phyloP scores from a whole-genome alignment of 2,329 filamentous ascomycete species.

The Fusarium abutilonis region DNA sequence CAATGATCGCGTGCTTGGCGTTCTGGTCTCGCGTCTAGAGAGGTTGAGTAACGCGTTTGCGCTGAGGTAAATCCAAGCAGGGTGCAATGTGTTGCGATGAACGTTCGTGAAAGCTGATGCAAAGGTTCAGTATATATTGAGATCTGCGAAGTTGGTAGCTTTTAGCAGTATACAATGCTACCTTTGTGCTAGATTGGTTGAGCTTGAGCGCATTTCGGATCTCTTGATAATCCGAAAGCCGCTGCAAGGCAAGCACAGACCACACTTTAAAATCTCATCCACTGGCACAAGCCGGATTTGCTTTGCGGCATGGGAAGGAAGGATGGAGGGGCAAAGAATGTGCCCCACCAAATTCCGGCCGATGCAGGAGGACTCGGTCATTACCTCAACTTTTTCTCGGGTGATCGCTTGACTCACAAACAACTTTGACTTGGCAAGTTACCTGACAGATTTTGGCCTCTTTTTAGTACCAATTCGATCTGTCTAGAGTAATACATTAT shows the following conservation, averaged over 20 bases:
- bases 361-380: constrained; percentile 46
- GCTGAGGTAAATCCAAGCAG: background rate
- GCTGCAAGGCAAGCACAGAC: constrained; percentile 44
- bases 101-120: background rate
- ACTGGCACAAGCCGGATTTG: constrained; percentile 36
- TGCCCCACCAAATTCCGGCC: constrained; percentile 45
- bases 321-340: constrained; percentile 43
- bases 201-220: constrained; percentile 13
- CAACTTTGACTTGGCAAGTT: constrained; percentile 16
- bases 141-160: constrained; percentile 6
- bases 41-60: constrained; percentile 1
- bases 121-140: background rate
- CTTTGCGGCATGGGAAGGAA: constrained; percentile 16
- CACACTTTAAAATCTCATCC: constrained; percentile 50
- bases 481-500: constrained; percentile 52
- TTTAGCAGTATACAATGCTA: constrained; percentile 7
- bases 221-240: constrained; percentile 40
- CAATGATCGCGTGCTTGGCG: constrained; percentile 12
- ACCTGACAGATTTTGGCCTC: background rate
- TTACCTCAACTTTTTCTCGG: constrained; percentile 42
- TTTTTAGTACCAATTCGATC: constrained; percentile 20
- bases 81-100: background rate
- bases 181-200: constrained; percentile 9
- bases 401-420: constrained; percentile 40
- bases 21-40: constrained; percentile 5